These are phyloP conservation scores for Colletotrichum costaricense DNA, from an alignment of 2,329 filamentous ascomycete genomes.

Conservation along the genomic window DNA sequence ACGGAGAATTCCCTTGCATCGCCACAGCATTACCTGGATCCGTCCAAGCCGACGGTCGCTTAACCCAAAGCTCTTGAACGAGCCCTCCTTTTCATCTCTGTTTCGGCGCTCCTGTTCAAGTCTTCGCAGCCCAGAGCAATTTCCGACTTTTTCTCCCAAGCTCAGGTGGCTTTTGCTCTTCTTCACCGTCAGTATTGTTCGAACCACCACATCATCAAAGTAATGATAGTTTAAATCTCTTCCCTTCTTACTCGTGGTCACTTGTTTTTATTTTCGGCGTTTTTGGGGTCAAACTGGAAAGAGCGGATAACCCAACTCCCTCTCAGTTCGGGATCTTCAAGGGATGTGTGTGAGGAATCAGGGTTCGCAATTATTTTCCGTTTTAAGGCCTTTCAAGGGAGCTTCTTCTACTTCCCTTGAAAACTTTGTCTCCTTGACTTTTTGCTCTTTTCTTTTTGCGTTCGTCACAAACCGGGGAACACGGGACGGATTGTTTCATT, in stretches of 20 bases:
- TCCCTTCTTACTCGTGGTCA: background rate
- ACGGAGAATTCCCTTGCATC: background rate
- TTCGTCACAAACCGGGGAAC: background rate
- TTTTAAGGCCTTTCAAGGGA: background rate
- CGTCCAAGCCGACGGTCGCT: background rate
- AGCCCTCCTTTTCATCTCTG: background rate
- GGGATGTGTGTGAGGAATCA: background rate
- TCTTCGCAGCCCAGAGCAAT: background rate
- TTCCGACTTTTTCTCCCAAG: background rate
- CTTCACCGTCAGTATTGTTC: conserved; percentile 33
- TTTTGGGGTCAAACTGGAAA: background rate
- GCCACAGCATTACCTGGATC: background rate
- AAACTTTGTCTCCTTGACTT: background rate
- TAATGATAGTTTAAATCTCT: conserved; percentile 29
- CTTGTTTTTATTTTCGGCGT: background rate
- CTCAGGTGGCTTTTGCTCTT: conserved; percentile 12
- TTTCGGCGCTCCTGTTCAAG: background rate
- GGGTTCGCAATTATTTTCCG: background rate
- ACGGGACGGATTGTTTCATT: background rate
- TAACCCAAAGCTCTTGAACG: background rate
- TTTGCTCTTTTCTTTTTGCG: background rate
- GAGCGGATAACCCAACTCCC: conserved; percentile 6
- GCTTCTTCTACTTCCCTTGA: background rate
- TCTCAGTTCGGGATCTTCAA: background rate
- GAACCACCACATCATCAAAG: conserved; percentile 14